Evolutionary conservation across 2,329 filamentous ascomycete genomes (phyloP).

Genomic region (Talaromyces verruculosus): DNA sequence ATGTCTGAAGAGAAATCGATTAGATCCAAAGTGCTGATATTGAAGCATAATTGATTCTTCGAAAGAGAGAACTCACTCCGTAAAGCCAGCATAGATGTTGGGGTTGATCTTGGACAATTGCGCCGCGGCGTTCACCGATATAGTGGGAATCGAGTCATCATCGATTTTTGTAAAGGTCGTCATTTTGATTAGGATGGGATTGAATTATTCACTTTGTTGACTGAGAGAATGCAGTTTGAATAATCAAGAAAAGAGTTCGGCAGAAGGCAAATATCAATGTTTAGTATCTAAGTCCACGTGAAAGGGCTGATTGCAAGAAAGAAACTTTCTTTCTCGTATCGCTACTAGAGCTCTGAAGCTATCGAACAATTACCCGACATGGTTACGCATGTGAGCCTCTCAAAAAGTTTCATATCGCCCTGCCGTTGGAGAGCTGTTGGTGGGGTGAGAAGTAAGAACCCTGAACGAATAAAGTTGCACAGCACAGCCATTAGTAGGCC

Average conservation of each 20-base stretch:
- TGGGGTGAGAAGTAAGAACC: background rate
- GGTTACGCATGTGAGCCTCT: background rate
- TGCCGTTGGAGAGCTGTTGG: background rate
- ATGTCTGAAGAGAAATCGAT: conserved; percentile 55
- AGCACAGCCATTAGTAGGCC: background rate
- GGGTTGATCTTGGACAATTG: conserved; percentile 72
- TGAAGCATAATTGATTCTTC: background rate
- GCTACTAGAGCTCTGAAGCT: background rate
- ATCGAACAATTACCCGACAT: conserved; percentile 1
- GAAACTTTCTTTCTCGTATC: background rate
- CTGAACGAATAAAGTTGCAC: background rate
- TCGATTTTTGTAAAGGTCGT: conserved; percentile 69
- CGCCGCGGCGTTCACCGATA: conserved; percentile 64
- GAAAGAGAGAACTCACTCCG: conserved; percentile 59
- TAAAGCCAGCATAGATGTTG: conserved; percentile 82
- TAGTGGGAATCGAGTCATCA: conserved; percentile 61
- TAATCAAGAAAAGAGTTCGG: background rate
- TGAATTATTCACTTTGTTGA: background rate
- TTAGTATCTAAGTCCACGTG: background rate
- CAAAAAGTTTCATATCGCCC: background rate
- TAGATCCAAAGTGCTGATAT: background rate
- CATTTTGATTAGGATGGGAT: conserved; percentile 49
- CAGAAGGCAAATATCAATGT: background rate
- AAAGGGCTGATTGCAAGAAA: background rate
- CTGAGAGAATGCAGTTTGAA: background rate